phyloP scores from a whole-genome alignment of 352 stramenopile genomes.

The Phytophthora chlamydospora region DNA sequence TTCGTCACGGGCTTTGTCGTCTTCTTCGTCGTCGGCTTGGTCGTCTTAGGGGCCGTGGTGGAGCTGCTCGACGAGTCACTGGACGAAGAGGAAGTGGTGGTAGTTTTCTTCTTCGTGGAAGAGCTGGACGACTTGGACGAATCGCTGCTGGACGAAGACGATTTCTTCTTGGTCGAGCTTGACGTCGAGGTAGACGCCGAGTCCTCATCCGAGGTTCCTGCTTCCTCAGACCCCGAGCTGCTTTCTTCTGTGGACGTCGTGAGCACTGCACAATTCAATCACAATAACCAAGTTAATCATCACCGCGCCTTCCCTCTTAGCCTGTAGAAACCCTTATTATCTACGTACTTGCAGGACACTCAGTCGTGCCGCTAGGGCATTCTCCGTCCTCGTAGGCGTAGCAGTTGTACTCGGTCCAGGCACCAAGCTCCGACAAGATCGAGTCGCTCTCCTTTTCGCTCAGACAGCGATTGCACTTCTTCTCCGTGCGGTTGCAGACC shows the following conservation, averaged over 20 bases:
- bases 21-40: conserved; percentile 30
- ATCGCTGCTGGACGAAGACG: conserved; percentile 34
- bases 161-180: conserved; percentile 33
- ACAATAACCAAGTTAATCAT: conserved; percentile 5
- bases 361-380: conserved; percentile 45
- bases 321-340: neutral
- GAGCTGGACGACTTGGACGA: conserved; percentile 35
- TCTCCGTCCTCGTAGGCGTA: conserved; percentile 42
- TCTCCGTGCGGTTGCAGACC: conserved; percentile 49
- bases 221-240: conserved; percentile 19
- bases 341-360: conserved; percentile 46
- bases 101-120: conserved; percentile 31
- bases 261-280: conserved; percentile 14
- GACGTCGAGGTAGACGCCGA: conserved; percentile 23
- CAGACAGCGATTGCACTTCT: conserved; percentile 56
- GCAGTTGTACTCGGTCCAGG: conserved; percentile 53
- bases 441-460: conserved; percentile 33
- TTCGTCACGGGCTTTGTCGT: conserved; percentile 31
- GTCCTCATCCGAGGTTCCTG: conserved; percentile 19
- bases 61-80: conserved; percentile 28
- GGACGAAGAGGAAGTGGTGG: conserved; percentile 24
- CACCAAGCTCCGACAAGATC: conserved; percentile 23
- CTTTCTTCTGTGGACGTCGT: conserved; percentile 30
- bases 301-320: neutral
- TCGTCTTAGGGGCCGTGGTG: conserved; percentile 15